phyloP scores from a whole-genome alignment of 257 asterid species.

The Osmanthus fragrans region DNA sequence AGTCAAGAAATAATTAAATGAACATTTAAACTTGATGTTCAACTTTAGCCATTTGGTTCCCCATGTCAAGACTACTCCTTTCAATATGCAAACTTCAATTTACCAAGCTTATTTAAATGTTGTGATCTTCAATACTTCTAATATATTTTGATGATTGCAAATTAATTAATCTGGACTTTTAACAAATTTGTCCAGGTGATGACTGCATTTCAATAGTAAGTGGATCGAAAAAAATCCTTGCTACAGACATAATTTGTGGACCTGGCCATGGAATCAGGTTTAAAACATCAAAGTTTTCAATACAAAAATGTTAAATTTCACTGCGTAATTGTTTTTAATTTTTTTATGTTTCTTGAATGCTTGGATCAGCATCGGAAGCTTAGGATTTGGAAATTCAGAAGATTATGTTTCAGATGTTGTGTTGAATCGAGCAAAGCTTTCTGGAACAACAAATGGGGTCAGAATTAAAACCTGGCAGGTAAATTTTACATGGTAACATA shows the following conservation, averaged over 20 bases:
- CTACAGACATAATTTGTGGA: conserved; percentile 61
- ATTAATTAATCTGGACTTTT: no score
- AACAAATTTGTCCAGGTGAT: conserved; percentile 49
- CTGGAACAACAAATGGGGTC: conserved; percentile 72
- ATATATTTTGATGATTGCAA: no score
- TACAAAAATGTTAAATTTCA: background rate
- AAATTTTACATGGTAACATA: background rate
- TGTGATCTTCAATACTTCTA: no score
- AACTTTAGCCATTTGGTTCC: no score
- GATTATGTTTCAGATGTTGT: conserved; percentile 64
- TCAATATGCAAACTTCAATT: no score
- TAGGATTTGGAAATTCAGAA: conserved; percentile 60
- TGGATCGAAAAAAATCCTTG: conserved; percentile 56
- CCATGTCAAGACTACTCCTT: no score
- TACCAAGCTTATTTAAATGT: no score
- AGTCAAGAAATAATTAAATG: no score
- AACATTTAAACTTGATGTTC: no score
- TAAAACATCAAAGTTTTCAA: background rate
- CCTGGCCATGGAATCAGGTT: conserved; percentile 98
- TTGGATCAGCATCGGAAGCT: conserved; percentile 64
- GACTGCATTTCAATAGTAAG: conserved; percentile 80
- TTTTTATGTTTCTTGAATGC: background rate
- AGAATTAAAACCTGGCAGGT: conserved; percentile 97
- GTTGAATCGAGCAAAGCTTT: conserved; percentile 62
- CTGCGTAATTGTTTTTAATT: background rate